phyloP scores from a whole-genome alignment of 2,329 filamentous ascomycete genomes.

The Chrysoporthe austroafricana region DNA sequence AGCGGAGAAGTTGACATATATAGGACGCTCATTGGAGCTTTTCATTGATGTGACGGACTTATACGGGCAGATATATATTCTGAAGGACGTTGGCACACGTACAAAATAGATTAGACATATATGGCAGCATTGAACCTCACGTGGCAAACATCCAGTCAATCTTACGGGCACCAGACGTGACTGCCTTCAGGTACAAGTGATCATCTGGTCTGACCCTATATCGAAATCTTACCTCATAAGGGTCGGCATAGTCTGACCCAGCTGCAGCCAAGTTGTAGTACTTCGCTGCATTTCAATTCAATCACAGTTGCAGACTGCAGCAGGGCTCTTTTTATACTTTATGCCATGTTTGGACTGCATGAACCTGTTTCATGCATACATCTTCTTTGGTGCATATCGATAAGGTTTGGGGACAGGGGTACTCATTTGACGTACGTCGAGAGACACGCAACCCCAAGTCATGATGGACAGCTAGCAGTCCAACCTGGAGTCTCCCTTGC shows the following conservation, averaged over 20 bases:
- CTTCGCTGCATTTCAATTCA: no score
- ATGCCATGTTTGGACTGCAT: background rate
- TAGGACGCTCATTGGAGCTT: background rate
- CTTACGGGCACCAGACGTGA: no score
- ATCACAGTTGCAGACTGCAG: no score
- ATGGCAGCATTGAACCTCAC: no score
- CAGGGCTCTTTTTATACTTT: no score
- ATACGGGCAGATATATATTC: conserved; percentile 12
- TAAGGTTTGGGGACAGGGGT: background rate
- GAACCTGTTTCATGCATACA: background rate
- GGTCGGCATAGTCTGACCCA: no score
- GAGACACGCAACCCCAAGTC: conserved; percentile 24
- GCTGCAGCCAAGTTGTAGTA: no score
- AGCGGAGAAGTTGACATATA: background rate
- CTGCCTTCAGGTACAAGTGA: no score
- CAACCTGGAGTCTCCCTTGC: conserved; percentile 12
- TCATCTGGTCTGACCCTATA: no score
- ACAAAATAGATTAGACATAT: background rate
- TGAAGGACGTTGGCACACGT: background rate
- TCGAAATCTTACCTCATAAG: no score
- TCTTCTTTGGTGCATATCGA: conserved; percentile 11
- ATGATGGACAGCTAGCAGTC: conserved; percentile 21
- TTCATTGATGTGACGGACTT: conserved; percentile 11
- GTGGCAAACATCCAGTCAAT: no score
- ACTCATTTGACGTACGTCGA: conserved; percentile 24